Base-by-base conservation (phyloP, 2,329 filamentous ascomycete species). In the Onygenales sp. region DNA sequence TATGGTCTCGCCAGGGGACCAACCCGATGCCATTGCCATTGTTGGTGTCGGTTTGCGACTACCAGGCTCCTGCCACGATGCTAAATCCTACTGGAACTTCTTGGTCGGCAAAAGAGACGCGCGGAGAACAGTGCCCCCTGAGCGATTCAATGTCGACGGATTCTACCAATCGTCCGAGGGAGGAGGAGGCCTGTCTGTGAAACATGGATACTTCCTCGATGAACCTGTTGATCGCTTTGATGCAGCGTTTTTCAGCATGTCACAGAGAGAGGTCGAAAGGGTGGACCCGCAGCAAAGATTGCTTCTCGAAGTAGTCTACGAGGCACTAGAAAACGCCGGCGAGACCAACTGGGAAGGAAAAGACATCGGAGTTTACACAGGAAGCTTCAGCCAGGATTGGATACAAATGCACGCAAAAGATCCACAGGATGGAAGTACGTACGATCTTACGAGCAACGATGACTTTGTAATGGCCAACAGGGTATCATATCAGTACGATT, bases 351-450 rank as follows among this genome's bases (percentile, higher is more conserved):
- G 61, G 9, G 33, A 53, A 40, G 60, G 60, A 10, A 53, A 39
- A 21, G 50, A 62, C 11, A 63, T 56, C 3, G 45, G 54, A 17
- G 54, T 57, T 27, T 62, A 39, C 27, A 54, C 68, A 0, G 67
- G 67, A 1, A 54, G n/a, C 13, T 65, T 62, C 40, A 58, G 58
- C 11, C 59, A 67, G 31, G 62, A 64, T 42, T 62, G 59, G 57
- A n/a, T 43, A 10, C 48, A 59, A 13, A 36, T 61, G 21, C 5
- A 21, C 3, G 33, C 32, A 6, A 51, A 51, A 27, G 48, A 51
- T 21, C 36, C 39, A 9, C 48, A 51, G 21, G 10, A 17, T 9
- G 39, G n/a, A 11, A 36, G 48, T 11, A 17, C 10, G 0, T 2
- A 57, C 14, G n/a, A 9, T 32, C 14, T 42, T 27, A 7, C 36